Conservation (phyloP, 306 rosid species). For the Castanea mollissima region DNA sequence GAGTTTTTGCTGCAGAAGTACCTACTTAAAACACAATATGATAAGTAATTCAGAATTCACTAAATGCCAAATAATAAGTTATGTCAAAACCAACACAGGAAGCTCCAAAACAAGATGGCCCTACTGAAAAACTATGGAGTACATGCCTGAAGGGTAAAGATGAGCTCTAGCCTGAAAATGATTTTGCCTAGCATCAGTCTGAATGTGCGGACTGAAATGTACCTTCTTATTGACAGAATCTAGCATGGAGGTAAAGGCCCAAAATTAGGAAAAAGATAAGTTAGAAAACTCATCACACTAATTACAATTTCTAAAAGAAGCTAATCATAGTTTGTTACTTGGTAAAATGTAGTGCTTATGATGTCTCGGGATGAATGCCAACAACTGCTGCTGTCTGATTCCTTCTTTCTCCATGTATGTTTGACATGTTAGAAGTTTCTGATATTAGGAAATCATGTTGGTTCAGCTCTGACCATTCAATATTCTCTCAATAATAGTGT, state of each 20-base stretch:
- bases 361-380: conserved; percentile 80
- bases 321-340: conserved; percentile 41
- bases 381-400: conserved; percentile 78
- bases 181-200: conserved; percentile 54
- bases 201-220: conserved; percentile 59
- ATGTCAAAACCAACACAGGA: neutral
- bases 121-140: neutral
- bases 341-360: conserved; percentile 89
- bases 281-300: conserved; percentile 10
- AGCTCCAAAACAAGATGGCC: conserved; percentile 12
- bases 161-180: conserved; percentile 55
- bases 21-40: conserved; percentile 32
- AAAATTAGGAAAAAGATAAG: neutral
- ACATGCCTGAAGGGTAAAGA: conserved; percentile 66
- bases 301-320: conserved; percentile 29
- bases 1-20: conserved; percentile 65
- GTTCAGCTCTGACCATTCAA: conserved; percentile 18
- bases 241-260: conserved; percentile 20
- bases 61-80: conserved; percentile 8
- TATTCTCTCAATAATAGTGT: conserved; percentile 6
- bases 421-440: conserved; percentile 81
- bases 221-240: conserved; percentile 80
- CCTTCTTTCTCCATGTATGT: conserved; percentile 78
- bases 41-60: conserved; percentile 18
- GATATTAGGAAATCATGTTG: conserved; percentile 28